Base-by-base conservation (phyloP, 306 rosid species). In the Vigna radiata region DNA sequence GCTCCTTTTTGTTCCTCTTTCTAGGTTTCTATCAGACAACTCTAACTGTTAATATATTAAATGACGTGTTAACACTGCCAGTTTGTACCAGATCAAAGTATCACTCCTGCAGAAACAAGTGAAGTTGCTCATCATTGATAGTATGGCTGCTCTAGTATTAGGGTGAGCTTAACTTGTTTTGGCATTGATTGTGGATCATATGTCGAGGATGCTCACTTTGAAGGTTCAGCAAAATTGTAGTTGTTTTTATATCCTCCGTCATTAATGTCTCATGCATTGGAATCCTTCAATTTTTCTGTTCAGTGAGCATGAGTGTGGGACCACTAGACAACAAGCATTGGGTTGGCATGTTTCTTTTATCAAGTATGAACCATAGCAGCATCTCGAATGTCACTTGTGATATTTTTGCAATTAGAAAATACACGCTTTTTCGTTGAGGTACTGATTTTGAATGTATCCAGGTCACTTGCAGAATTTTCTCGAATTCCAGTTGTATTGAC, bases 401-500 rank as follows among this genome's bases (percentile, higher is more conserved):
- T 44, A 69, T 74, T 76, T 47, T 56, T 77, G 54, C 65, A 55
- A 79, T 73, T 59, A 53, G 29, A 50, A 79, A 70, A 12, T 76
- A 12, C 69, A 27, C 37, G 27, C 46, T 72, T 78, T 65, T 72
- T 81, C 66, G n/a, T 58, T n/a, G 37, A 70, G 61, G 61, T 64
- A 44, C 31, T 79, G 73, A 80, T 75, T 81, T 78, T 72, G 62
- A 69, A 52, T 56, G 9, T 68, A 36, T 72, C 73, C 63, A 94
- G 98, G 87, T 90, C 97, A 68, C 96, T 91, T 68, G 98, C 98
- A 61, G 96, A 94, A 86, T 84, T 89, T 87, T 90, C 98, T 60
- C 89, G 94, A 83, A 90, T 94, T 82, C 98, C 97, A 58, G 56
- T 90, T 73, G 91, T 94, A 60, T 91, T 94, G 79, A 94, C 98